phyloP scores from a whole-genome alignment of 208 protist species.

The Trypanosoma boissoni region DNA sequence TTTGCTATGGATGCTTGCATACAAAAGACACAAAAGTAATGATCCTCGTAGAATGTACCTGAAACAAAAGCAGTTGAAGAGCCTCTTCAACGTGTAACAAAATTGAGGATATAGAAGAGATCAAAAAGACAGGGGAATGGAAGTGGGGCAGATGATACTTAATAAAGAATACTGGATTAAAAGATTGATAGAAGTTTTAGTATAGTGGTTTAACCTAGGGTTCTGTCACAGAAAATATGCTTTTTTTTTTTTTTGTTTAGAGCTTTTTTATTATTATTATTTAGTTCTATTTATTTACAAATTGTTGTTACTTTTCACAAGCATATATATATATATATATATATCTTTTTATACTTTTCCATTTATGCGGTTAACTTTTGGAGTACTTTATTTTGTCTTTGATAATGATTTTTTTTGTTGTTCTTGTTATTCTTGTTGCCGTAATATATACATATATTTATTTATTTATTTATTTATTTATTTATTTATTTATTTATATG shows the following conservation, averaged over 20 bases:
- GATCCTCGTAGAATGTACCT: slow-evolving; percentile 36
- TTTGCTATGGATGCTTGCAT: slow-evolving; percentile 44
- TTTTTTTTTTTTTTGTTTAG: slow-evolving; percentile 19
- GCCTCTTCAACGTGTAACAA: slow-evolving; percentile 30
- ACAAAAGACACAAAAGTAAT: slow-evolving; percentile 40
- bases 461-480: neutral
- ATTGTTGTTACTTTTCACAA: slow-evolving; percentile 10
- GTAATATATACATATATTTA: too few relatives aligned
- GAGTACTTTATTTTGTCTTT: slow-evolving; percentile 4
- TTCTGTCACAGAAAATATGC: neutral
- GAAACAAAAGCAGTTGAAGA: slow-evolving; percentile 49
- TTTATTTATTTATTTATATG: neutral
- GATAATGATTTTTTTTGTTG: neutral
- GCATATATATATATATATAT: neutral
- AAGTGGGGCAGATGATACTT: neutral
- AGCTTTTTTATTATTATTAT: slow-evolving; percentile 6
- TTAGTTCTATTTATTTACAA: neutral
- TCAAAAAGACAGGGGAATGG: neutral
- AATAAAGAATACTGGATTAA: too few relatives aligned
- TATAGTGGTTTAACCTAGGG: too few relatives aligned
- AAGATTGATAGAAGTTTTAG: too few relatives aligned
- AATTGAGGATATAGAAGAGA: neutral
- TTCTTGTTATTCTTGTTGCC: neutral
- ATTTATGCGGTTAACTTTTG: neutral
- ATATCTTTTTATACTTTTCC: neutral